Base-by-base conservation (phyloP, 768 basidiomycete species). In the Kwoniella dejecticola region DNA sequence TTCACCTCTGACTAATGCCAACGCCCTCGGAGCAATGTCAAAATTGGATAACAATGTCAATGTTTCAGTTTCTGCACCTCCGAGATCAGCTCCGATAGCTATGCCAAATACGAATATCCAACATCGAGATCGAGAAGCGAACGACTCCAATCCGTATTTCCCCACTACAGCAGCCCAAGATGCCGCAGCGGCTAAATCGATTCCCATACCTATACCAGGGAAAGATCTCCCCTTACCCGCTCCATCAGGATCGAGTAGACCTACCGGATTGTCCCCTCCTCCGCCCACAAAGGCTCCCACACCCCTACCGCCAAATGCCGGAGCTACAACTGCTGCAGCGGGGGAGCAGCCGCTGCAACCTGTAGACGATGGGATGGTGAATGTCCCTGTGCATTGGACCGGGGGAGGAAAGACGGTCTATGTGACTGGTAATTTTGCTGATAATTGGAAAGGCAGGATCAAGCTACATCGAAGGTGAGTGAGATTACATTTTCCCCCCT, bases 381-480 rank as follows among this genome's bases (percentile, higher is more conserved):
- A 69, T 48, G 77, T 79, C 4, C 70, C 76, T 12, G 67, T 80
- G 12, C 77, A 75, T 21, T 81, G 80, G 80, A 71, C 71, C 17
- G 79, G 77, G 44, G 77, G 76, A 2, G 80, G 78, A 4, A 79
- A 76, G 60, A 68, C 70, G 13, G 80, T 80, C 4, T 79, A 70
- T 57, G 78, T 81, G 5, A 78, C 77, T 27, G 77, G 78, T 6
- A 78, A 76, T 41, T 79, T 80, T 69, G 77, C 78, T n/a, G 71
- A 77, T 52, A 78, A 78, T 31, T 80, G 79, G 79, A 72, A 74
- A 45, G 69, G 70, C 24, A 59, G 78, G 44, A 65, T 78, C 58
- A 77, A 76, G 72, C 68, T 80, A 60, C 71, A 71, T 50, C 70
- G 68, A 57, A 78, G 75, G 79, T 80, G 38, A 41, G 77, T 63